These are phyloP conservation scores for Aspergillus sp. DNA, from an alignment of 2,329 filamentous ascomycete genomes.

Conservation along the genomic window DNA sequence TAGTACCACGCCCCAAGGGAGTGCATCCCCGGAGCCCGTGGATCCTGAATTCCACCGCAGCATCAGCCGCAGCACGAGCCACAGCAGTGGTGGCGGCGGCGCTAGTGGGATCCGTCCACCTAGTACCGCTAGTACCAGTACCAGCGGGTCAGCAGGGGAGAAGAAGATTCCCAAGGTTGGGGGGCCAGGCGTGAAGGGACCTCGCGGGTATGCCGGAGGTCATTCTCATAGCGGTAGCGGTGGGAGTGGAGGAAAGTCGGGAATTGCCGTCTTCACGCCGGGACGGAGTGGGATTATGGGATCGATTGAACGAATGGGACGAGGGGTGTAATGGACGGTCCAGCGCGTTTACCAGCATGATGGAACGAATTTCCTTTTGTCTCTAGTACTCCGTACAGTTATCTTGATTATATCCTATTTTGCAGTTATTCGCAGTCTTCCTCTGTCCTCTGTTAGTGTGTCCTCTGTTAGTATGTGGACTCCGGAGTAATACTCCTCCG, in stretches of 20 bases:
- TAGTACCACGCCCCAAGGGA: neutral
- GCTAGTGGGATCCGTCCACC: conserved; percentile 26
- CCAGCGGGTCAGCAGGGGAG: conserved; percentile 7
- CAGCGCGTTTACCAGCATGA: neutral
- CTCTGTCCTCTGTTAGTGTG: too few relatives aligned
- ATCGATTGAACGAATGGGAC: conserved; percentile 83
- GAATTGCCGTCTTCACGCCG: conserved; percentile 29
- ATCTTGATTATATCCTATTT: neutral
- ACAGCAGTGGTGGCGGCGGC: conserved; percentile 15
- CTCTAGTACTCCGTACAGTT: neutral
- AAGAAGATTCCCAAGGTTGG: conserved; percentile 26
- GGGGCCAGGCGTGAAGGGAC: conserved; percentile 19
- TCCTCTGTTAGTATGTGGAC: too few relatives aligned
- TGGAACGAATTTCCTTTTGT: neutral
- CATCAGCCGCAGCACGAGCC: conserved; percentile 16
- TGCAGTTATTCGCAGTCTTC: neutral
- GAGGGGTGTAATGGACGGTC: conserved; percentile 17
- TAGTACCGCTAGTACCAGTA: conserved; percentile 15
- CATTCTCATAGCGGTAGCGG: too few relatives aligned
- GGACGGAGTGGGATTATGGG: conserved; percentile 68
- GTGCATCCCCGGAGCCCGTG: conserved; percentile 7
- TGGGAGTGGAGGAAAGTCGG: conserved; percentile 28
- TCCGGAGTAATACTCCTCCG: too few relatives aligned
- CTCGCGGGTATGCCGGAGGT: conserved; percentile 9
- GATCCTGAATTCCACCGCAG: conserved; percentile 15